A percentile compares a stretch with the other conserved stretches of the same genome.
These are phyloP conservation scores for Aspergillus hancockii DNA, from an alignment of 495 filamentous ascomycete genomes.

Conservation along the genomic window DNA sequence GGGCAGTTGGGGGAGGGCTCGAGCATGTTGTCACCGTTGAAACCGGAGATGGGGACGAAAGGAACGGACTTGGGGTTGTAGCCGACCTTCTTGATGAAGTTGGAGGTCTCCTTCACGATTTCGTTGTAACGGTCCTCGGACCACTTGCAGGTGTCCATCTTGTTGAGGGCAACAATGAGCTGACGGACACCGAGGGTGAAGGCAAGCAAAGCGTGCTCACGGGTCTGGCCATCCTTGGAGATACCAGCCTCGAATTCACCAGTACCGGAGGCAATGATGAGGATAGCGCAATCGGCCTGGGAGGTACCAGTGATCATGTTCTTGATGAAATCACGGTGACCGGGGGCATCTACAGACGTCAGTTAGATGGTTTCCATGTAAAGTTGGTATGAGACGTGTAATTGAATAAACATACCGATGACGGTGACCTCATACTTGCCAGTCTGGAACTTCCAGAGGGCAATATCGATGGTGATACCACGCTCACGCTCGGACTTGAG, in stretches of 20 bases:
- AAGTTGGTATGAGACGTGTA: constrained; percentile 1
- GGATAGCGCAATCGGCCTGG: constrained; percentile 98
- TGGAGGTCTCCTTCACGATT: constrained; percentile 99
- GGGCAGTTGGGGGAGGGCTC: constrained; percentile 89
- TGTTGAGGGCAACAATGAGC: constrained; percentile 99
- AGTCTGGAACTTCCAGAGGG: constrained; percentile 99
- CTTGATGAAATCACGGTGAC: constrained; percentile 99
- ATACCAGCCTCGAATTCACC: constrained; percentile 99
- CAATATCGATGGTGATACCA: constrained; percentile 99
- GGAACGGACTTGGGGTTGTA: constrained; percentile 98
- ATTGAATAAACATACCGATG: constrained; percentile 81
- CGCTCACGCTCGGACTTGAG: constrained; percentile 99
- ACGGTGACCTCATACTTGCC: constrained; percentile 98
- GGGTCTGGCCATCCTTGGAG: constrained; percentile 99
- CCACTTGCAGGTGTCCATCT: constrained; percentile 99
- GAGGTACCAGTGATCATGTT: constrained; percentile 99
- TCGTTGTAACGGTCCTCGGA: constrained; percentile 93
- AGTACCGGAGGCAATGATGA: constrained; percentile 99
- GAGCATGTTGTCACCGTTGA: constrained; percentile 99
- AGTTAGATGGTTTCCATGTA: constrained; percentile 20
- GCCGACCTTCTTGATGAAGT: constrained; percentile 99
- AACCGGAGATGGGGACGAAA: constrained; percentile 99
- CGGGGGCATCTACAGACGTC: constrained; percentile 76
- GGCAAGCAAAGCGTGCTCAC: constrained; percentile 99
- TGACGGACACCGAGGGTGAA: constrained; percentile 99